Base-by-base conservation (phyloP, 495 filamentous ascomycete genomes). In the Aspergillus sclerotioniger region DNA sequence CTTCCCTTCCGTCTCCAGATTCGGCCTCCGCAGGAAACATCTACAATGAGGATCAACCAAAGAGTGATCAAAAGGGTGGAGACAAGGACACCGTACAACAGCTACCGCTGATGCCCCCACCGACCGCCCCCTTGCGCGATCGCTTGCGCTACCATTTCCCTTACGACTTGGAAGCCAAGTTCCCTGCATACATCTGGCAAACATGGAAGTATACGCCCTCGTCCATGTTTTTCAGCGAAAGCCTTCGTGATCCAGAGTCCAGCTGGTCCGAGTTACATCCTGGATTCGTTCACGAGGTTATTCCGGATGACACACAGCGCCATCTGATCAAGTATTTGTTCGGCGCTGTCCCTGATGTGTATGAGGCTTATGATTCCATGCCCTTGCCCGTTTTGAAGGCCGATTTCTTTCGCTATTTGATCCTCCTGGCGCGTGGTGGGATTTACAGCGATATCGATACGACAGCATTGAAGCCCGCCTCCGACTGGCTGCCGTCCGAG, bases 401-500 rank as follows among this genome's bases (percentile, higher is more conserved):
- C 53, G 94, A 98, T 70, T 96, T 98, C 79, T 98, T 98, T 81
- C 88, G 94, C 53, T 98, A 98, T 67, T 76, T 98, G 50, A 92
- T 98, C 63, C 80, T 98, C 33, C 87, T 97, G 37, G 94, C 94
- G 16, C 85, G 94, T 51, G 94, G 94, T 39, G 94, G 94, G 39
- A 90, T 98, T 59, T 98, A 98, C 77, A 90, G 89, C 15, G 94
- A 98, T 71, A 98, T 98, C 65, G 94, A 98, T 71, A 98, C 94
- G 0, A 79, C 81, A 31, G 93, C 93, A 2, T 71, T 98, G 55
- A 84, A 86, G 66, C 87, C 89, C 45, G 92, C 91, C 3, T 78
- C 85, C 19, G 89, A 94, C 46, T 98, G 94, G 94, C 78, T 98
- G 44, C 92, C 94, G 2, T 74, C 83, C 17, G 80, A 83, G 28